Percentiles rank a stretch among this genome's conserved stretches.
phyloP scores from a whole-genome alignment of 108 stramenopile species.

The Nannochloropsis salina region DNA sequence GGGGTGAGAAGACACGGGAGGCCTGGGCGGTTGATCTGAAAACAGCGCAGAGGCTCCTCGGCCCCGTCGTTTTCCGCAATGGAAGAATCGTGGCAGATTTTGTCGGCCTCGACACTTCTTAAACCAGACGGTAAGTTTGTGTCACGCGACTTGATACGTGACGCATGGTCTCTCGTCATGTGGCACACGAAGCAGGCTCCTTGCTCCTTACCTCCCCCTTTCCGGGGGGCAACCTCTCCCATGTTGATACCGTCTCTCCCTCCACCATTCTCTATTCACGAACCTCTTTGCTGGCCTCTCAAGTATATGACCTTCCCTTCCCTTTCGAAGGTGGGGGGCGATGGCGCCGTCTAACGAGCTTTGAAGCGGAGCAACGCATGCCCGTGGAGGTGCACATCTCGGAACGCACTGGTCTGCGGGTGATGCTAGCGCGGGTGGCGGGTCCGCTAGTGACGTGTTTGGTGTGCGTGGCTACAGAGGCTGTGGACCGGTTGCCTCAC shows the following conservation, averaged over 20 bases:
- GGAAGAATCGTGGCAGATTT: slow-evolving; percentile 5
- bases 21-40: too few relatives aligned
- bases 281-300: too few relatives aligned
- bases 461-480: not conserved
- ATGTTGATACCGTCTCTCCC: too few relatives aligned
- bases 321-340: not conserved
- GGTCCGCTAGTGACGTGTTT: not conserved
- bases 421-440: not conserved
- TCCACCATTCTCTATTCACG: too few relatives aligned
- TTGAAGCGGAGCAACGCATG: not conserved
- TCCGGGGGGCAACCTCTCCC: too few relatives aligned
- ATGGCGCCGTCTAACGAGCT: not conserved
- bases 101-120: not conserved
- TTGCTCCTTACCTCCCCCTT: too few relatives aligned
- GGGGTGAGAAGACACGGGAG: too few relatives aligned
- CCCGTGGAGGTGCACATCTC: not conserved
- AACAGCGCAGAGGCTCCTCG: not conserved
- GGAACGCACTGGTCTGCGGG: not conserved
- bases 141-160: too few relatives aligned
- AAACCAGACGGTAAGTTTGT: not conserved
- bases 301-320: not conserved
- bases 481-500: not conserved
- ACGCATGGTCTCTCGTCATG: too few relatives aligned
- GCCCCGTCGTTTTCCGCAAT: not conserved
- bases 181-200: too few relatives aligned